These are phyloP conservation scores for Cladophialophora exuberans DNA, from an alignment of 2,329 filamentous ascomycete genomes.

Conservation along the genomic window DNA sequence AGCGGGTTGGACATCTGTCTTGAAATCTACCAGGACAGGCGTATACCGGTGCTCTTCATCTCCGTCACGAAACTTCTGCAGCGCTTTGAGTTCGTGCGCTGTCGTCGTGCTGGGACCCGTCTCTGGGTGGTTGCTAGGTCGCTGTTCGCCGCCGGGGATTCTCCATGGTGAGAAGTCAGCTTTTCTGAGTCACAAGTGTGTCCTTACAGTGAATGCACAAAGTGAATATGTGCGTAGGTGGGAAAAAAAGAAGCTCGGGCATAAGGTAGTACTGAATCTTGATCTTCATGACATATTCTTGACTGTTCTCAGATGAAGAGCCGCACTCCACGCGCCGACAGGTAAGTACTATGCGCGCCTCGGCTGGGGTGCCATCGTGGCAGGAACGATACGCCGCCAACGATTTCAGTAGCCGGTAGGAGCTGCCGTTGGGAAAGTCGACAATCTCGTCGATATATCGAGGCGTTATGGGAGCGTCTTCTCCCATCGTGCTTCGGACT, in stretches of 20 bases:
- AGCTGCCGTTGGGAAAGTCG: slow-evolving; percentile 18
- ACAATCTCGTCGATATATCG: slow-evolving; percentile 24
- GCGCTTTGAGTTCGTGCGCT: slow-evolving; percentile 30
- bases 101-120: slow-evolving; percentile 31
- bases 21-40: slow-evolving; percentile 31
- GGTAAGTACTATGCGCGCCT: slow-evolving; percentile 30
- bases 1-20: slow-evolving; percentile 27
- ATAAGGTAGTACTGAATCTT: slow-evolving; percentile 27
- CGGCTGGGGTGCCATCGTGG: slow-evolving; percentile 30
- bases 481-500: slow-evolving; percentile 9
- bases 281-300: slow-evolving; percentile 32
- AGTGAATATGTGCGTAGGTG: background rate
- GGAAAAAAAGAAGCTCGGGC: background rate
- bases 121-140: slow-evolving; percentile 15
- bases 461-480: slow-evolving; percentile 14
- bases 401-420: slow-evolving; percentile 26
- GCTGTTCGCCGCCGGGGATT: slow-evolving; percentile 17
- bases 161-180: slow-evolving; percentile 17
- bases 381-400: slow-evolving; percentile 30
- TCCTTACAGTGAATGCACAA: too few species aligned
- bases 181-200: too few species aligned
- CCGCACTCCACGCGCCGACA: slow-evolving; percentile 14
- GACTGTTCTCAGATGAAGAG: background rate
- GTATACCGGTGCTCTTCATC: slow-evolving; percentile 28
- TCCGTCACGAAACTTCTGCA: slow-evolving; percentile 28